Conservation (phyloP, 1,284 basidiomycete genomes). For the Ustilago curta region DNA sequence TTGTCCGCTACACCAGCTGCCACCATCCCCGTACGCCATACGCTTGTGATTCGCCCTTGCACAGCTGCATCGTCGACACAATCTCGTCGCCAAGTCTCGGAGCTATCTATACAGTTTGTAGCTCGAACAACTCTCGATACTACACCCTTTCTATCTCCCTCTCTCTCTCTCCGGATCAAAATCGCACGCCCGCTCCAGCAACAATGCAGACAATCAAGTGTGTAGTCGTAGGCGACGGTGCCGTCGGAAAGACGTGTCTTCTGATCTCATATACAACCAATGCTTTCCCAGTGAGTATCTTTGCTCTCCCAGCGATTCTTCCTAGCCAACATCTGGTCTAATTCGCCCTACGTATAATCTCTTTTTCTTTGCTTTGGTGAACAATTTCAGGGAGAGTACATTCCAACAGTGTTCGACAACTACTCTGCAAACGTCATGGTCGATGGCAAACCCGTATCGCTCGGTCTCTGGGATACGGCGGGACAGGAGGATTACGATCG, state of each 20-base stretch:
- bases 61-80: neutral
- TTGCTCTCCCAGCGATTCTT: too few species aligned
- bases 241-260: slow-evolving; percentile 69
- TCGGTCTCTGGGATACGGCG: slow-evolving; percentile 82
- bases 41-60: neutral
- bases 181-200: neutral
- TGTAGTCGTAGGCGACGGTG: slow-evolving; percentile 69
- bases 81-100: neutral
- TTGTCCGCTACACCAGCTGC: neutral
- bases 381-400: slow-evolving; percentile 65
- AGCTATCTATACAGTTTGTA: too few species aligned
- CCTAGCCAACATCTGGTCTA: too few species aligned
- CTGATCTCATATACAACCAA: slow-evolving; percentile 69
- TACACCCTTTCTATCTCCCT: too few species aligned
- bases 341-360: too few species aligned
- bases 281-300: slow-evolving; percentile 67
- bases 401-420: slow-evolving; percentile 84
- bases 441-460: slow-evolving; percentile 96
- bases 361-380: neutral
- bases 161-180: neutral
- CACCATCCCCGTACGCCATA: neutral
- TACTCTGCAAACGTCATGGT: slow-evolving; percentile 93
- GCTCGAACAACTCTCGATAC: too few species aligned
- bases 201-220: slow-evolving; percentile 67
- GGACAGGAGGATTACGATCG: slow-evolving; percentile 80